These are phyloP conservation scores for Entonaema liquescens DNA, from an alignment of 495 filamentous ascomycete genomes.

Conservation along the genomic window DNA sequence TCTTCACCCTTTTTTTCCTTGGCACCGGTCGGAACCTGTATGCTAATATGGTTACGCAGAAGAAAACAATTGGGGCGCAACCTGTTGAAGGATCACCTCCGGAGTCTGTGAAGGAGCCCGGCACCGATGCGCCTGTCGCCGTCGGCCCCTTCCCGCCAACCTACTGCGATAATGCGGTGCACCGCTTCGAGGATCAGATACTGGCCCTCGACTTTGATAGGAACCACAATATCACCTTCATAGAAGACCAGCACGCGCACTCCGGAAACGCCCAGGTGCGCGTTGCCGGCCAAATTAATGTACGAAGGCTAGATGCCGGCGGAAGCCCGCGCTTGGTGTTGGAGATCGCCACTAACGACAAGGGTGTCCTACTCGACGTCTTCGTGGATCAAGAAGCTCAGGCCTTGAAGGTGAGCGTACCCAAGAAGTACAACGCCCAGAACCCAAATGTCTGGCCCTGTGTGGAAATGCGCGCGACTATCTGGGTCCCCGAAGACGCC, in stretches of 20 bases:
- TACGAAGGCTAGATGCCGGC: constrained; percentile 47
- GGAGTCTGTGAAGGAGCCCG: constrained; percentile 22
- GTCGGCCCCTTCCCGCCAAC: constrained; percentile 27
- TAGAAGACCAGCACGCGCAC: constrained; percentile 28
- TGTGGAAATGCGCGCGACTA: constrained; percentile 50
- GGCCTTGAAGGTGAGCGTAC: constrained; percentile 45
- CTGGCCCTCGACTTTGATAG: constrained; percentile 45
- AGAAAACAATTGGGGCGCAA: constrained; percentile 26
- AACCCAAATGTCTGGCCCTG: constrained; percentile 44
- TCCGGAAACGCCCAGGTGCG: constrained; percentile 35
- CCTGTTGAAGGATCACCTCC: constrained; percentile 20
- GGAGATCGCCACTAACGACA: constrained; percentile 52
- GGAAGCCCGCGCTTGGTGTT: constrained; percentile 46
- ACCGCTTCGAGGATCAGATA: constrained; percentile 44
- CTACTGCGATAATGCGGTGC: constrained; percentile 44
- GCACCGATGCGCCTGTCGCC: constrained; percentile 16
- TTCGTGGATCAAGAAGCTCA: constrained; percentile 45
- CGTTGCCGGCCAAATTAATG: constrained; percentile 51
- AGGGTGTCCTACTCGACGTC: constrained; percentile 42
- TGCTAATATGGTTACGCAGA: constrained; percentile 29
- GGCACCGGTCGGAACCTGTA: not conserved
- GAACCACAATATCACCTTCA: constrained; percentile 44
- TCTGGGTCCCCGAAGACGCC: constrained; percentile 52
- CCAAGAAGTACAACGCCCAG: constrained; percentile 40
- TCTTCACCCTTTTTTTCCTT: not conserved